Base-by-base conservation (phyloP, 2,329 filamentous ascomycete genomes). In the Microsporum ferrugineum region DNA sequence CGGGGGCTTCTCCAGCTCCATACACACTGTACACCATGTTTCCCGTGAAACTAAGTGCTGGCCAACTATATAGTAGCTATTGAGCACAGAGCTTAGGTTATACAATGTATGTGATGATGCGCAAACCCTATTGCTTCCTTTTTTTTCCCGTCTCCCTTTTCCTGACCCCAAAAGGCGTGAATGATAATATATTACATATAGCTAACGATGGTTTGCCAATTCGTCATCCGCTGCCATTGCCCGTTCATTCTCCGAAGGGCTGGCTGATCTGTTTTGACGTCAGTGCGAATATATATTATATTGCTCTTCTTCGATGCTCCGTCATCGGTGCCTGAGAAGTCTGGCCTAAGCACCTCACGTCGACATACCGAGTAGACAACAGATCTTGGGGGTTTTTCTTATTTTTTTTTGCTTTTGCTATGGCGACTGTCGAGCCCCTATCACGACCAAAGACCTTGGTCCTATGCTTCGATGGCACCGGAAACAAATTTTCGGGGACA, bases 381-480 rank as follows among this genome's bases (percentile, higher is more conserved):
- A n/a, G 38, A n/a, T 6, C 17, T 43, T 43, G 39, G 17, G 17
- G 17, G 1, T 43, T n/a, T 4, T 23, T 4, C 5, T 43, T 43
- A n/a, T n/a, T 17, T 43, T 43, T 43, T 14, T n/a, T n/a, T 23
- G n/a, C 39, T 6, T 43, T 53, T 12, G 12, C 5, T 4, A 59
- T 59, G 57, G 57, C 56, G 38, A 39, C 27, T 43, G n/a, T 29
- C 12, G n/a, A 12, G 3, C 29, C 57, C 31, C 41, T 14, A 12
- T 17, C 34, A 14, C 17, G 10, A 17, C 57, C 57, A 8, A 69
- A 68, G 70, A 67, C 53, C 3, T 60, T 66, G 45, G 65, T 66
- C n/a, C 58, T 66, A 2, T 66, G 65, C 39, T 66, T 66, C 27
- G 65, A 66, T 64, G 70, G 69, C 47, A 71, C 70, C 5, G 70